Conservation (phyloP, 495 filamentous ascomycete genomes). For the Aspergillus cavernicola region DNA sequence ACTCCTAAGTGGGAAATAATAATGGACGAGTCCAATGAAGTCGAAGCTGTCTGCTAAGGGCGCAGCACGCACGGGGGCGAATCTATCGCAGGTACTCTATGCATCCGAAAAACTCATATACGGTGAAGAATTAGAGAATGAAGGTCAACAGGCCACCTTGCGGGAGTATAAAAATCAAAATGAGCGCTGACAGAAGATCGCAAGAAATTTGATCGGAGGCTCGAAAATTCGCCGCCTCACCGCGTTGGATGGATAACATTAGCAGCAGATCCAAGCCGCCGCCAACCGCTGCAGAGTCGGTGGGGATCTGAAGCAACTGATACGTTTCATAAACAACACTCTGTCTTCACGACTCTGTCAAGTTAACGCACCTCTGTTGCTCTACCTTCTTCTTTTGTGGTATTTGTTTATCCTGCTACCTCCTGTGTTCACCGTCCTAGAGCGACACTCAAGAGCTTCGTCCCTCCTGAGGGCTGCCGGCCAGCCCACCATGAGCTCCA, state of each 20-base stretch:
- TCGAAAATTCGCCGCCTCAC: slow-evolving; percentile 2
- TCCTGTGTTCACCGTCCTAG: not conserved
- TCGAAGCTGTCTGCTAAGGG: not conserved
- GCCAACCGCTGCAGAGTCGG: slow-evolving; percentile 5
- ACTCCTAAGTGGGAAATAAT: not conserved
- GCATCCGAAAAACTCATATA: slow-evolving; percentile 4
- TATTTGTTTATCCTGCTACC: no score
- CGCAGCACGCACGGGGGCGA: not conserved
- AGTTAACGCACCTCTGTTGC: not conserved
- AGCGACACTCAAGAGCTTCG: not conserved
- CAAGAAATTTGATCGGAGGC: not conserved
- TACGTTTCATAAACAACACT: slow-evolving; percentile 28
- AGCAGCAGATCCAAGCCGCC: not conserved
- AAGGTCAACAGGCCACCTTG: not conserved
- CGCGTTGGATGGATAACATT: not conserved
- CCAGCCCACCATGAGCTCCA: slow-evolving; percentile 46
- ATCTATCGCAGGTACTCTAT: not conserved
- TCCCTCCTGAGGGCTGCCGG: slow-evolving; percentile 32
- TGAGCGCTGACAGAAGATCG: no score
- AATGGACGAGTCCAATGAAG: no score
- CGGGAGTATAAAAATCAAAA: no score
- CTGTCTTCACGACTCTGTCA: not conserved
- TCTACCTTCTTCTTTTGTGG: not conserved
- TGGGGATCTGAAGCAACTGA: slow-evolving; percentile 15
- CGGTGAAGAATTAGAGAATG: not conserved